Evolutionary conservation across 2,329 filamentous ascomycete genomes (phyloP).

Genomic region (Allantophomopsis lycopodina): DNA sequence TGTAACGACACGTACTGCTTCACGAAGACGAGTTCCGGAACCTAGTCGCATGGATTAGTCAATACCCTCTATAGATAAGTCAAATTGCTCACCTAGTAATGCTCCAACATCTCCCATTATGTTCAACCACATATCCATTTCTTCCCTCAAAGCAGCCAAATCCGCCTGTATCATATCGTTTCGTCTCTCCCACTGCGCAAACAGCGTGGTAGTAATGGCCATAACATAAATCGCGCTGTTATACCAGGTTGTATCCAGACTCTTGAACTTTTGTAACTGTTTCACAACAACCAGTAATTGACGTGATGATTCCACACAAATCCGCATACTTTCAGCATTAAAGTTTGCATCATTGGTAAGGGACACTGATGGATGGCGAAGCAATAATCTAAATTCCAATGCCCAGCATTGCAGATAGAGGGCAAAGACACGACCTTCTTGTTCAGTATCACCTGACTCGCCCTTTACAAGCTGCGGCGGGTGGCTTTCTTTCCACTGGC

Average conservation of each 20-base stretch:
- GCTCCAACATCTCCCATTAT: constrained; percentile 53
- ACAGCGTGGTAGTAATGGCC: constrained; percentile 60
- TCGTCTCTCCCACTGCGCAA: constrained; percentile 53
- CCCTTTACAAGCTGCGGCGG: constrained; percentile 44
- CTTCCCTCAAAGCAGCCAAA: constrained; percentile 42
- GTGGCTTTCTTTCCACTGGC: constrained; percentile 47
- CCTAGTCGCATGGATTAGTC: constrained; percentile 15
- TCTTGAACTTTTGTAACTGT: constrained; percentile 47
- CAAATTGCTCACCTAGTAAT: constrained; percentile 43
- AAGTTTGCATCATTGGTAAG: constrained; percentile 37
- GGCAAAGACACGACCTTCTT: constrained; percentile 32
- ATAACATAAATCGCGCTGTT: constrained; percentile 58
- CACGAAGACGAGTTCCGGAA: constrained; percentile 30
- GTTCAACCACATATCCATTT: constrained; percentile 58
- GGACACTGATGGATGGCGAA: constrained; percentile 48
- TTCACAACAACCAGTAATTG: constrained; percentile 48
- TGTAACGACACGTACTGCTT: constrained; percentile 32
- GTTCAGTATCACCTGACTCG: constrained; percentile 20
- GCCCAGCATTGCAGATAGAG: constrained; percentile 38
- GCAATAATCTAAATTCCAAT: constrained; percentile 43
- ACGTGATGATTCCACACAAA: constrained; percentile 52
- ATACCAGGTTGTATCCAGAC: constrained; percentile 68
- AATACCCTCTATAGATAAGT: too few species aligned
- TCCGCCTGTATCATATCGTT: constrained; percentile 43
- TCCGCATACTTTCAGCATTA: constrained; percentile 46